Percentiles rank a stretch among this genome's conserved stretches.
phyloP scores from a whole-genome alignment of 805 yeast genomes.

The Wickerhamiella australiensis region DNA sequence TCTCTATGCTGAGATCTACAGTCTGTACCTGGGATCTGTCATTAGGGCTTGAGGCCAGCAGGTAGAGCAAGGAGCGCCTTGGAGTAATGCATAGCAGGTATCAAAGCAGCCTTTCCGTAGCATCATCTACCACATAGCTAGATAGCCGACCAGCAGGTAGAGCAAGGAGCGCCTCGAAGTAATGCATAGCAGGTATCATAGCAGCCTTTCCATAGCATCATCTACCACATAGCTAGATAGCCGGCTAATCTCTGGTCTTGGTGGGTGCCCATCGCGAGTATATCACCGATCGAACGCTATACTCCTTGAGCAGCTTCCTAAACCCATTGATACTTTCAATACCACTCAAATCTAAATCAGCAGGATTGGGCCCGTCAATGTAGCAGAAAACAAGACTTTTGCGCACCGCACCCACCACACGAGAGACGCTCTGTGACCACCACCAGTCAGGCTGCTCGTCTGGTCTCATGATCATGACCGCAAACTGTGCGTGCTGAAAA shows the following conservation, averaged over 20 bases:
- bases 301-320: slow-evolving; percentile 32
- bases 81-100: too few species aligned
- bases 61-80: too few species aligned
- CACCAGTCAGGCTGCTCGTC: slow-evolving; percentile 35
- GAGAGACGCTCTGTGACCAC: slow-evolving; percentile 55
- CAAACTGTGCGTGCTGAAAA: slow-evolving; percentile 84
- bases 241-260: slow-evolving; percentile 56
- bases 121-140: too few species aligned
- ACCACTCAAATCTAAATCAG: slow-evolving; percentile 20
- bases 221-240: not conserved
- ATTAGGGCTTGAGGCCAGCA: too few species aligned
- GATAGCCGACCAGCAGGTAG: too few species aligned
- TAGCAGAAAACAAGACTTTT: slow-evolving; percentile 61
- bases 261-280: slow-evolving; percentile 80
- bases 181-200: too few species aligned
- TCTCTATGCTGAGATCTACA: too few species aligned
- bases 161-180: too few species aligned
- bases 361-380: slow-evolving; percentile 43
- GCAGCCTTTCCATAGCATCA: too few species aligned
- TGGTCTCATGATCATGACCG: slow-evolving; percentile 38
- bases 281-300: slow-evolving; percentile 50
- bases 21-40: too few species aligned
- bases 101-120: too few species aligned
- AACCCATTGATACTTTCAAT: slow-evolving; percentile 22
- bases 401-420: slow-evolving; percentile 80